Percentiles rank a stretch among this genome's conserved stretches.
These are phyloP conservation scores for Hypoxylon perforatum DNA, from an alignment of 495 filamentous ascomycete genomes.

Conservation along the genomic window DNA sequence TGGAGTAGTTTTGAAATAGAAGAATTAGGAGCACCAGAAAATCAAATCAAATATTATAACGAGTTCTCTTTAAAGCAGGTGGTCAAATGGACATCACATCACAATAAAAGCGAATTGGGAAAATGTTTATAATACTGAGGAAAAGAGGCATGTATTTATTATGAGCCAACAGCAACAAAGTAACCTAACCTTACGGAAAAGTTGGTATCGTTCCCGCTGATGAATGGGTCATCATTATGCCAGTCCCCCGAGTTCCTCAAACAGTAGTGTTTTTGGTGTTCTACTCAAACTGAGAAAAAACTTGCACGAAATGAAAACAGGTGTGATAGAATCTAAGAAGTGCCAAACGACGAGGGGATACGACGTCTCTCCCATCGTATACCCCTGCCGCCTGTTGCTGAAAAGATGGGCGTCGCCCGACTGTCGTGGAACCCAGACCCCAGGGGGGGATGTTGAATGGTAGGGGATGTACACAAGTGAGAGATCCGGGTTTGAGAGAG, in stretches of 20 bases:
- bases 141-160: slow-evolving; percentile 24
- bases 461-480: neutral
- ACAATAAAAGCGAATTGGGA: neutral
- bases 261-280: neutral
- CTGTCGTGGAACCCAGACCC: slow-evolving; percentile 59
- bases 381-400: slow-evolving; percentile 36
- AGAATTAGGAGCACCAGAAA: slow-evolving; percentile 21
- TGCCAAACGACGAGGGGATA: slow-evolving; percentile 41
- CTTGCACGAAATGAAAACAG: neutral
- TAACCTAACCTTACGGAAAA: slow-evolving; percentile 2
- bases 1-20: slow-evolving; percentile 26
- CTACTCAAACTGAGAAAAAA: neutral
- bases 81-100: neutral
- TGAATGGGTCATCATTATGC: neutral
- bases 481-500: slow-evolving; percentile 65
- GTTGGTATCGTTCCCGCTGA: neutral
- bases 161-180: slow-evolving; percentile 18
- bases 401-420: slow-evolving; percentile 46
- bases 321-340: slow-evolving; percentile 12
- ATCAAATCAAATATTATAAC: neutral
- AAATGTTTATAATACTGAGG: neutral
- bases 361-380: slow-evolving; percentile 65
- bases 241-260: neutral
- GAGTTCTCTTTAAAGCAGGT: neutral
- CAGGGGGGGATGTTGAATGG: neutral